Base-by-base conservation (phyloP, 352 stramenopile genomes). In the Globisporangium canariense region DNA sequence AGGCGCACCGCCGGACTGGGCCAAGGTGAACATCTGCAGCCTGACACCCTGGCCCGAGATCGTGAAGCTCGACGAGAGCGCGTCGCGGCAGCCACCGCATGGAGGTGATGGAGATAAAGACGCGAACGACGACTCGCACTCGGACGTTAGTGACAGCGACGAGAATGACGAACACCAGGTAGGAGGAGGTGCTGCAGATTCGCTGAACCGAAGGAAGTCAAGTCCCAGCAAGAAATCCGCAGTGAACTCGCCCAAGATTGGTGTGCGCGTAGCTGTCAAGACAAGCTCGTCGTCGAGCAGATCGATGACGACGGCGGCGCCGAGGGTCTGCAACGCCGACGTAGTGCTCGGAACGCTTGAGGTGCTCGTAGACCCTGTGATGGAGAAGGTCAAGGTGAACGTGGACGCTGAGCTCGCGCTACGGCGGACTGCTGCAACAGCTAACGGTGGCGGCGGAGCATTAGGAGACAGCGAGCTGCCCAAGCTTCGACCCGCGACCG, bases 311-410 rank as follows among this genome's bases (percentile, higher is more conserved):
- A 46, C 52, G 9, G 52, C 70, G 9, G 68, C 67, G 0, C 83
- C 83, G 30, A 69, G 83, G 45, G 69, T 66, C 9, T 91, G 83
- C 63, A 89, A 79, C 60, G 71, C 68, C 8, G 83, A 91, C 54
- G 60, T 74, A 22, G 78, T 90, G 45, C 57, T 91, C 16, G 83
- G 83, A 1, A 65, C 57, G 38, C 71, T 89, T 20, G 68, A 82
- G 62, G 60, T 86, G 14, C 64, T 91, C n/a, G 66, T 69, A 25
- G 83, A 89, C 62, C 62, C 72, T 2, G 69, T 66, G 30, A 70
- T 77, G 46, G 80, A 88, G 40, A 91, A 91, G 34, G 74, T 88
- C 25, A 73, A 74, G 38, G 62, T 91, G 10, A 84, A 88, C 38
- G 66, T 91, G 34, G 82, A 89, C 2, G 71, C 67, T 4, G 82